Evolutionary conservation across 805 yeast genomes (phyloP), one percentile per base, ranked within the genome.

Genomic region (Nakazawaea sp.): DNA sequence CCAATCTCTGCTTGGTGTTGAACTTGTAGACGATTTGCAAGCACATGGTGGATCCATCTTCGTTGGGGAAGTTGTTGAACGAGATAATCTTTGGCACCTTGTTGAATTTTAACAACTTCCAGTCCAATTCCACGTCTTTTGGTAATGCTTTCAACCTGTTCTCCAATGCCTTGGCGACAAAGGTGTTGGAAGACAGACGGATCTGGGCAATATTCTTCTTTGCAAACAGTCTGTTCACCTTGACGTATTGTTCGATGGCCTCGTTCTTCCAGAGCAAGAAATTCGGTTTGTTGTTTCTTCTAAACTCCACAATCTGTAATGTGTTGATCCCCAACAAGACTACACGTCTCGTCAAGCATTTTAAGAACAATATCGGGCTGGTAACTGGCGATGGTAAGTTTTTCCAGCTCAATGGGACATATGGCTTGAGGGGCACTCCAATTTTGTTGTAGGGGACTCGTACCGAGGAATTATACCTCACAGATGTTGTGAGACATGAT

Each of bases 181-280:
- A 79, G n/a, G 76, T 62, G 2, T 81, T 68, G 17, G 78, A 62
- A 12, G 58, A 50, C 29, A 64, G 61, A 40, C 64, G 64, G 10
- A 76, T 61, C 11, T 66, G 48, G 24, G 57, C 61, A 32, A 86
- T 51, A 45, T 78, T 66, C 23, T 65, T 66, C 15, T 64, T 53
- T 2, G 95, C 90, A 64, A 89, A 89, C 2, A 87, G 78, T 50
- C 78, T 77, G 60, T 89, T 87, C n/a, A 85, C 81, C 40, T 74
- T 73, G 20, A 81, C 82, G 56, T 78, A 88, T 35, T 66, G 66
- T 47, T 86, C 86, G 48, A 89, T 77, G 6, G 95, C 95, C 21
- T 70, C 70, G 58, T 87, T 90, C 56, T 84, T 85, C 96, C 96
- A 89, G 42, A 78, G 72, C 16, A 76, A 54, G 46, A 81, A 81